Evolutionary conservation across 164 flowering plant species (phyloP), one percentile per base, ranked within the genome.

Genomic region (Santalum album): DNA sequence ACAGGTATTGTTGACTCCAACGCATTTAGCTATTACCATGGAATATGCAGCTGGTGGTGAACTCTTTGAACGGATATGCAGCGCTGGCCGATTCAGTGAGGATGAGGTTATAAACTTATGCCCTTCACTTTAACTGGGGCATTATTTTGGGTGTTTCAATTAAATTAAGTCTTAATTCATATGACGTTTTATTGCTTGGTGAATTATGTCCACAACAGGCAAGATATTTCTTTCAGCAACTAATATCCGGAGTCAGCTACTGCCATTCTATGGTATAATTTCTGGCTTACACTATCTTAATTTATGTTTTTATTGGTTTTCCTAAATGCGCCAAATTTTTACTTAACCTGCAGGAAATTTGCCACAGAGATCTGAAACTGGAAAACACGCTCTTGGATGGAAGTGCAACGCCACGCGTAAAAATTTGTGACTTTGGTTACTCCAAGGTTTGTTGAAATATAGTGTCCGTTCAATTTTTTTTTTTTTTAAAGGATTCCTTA

Each of bases 11-110:
- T 79, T 89, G 45, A 89, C 96, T 10, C 92, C 95, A n/a, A 86
- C 95, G 0, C 95, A 89, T 69, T 67, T 89, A 60, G 97, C 95
- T 23, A 86, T 90, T 69, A 90, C 86, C 61, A 86, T 86, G 97
- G 97, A 90, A 70, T 90, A 76, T 73, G 97, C 97, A 39, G 78
- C 97, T 58, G 97, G 97, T 32, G 97, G 97, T 55, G 95, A 89
- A 77, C 79, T 90, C 3, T 90, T 86, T 64, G 97, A 84, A 69
- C 81, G 95, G 44, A 90, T 90, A 65, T 84, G 90, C 63, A 84
- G 83, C 69, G 90, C 90, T 20, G 95, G 92, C 7, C 84, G 97
- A 25, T 89, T 86, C 72, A 82, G 88, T 55, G 97, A 89, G 63
- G 91, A 89, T 63, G 97, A 89, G 92, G 97, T 89, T 59, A 38